Percentiles rank a stretch among this genome's conserved stretches.
phyloP scores from a whole-genome alignment of 2,329 filamentous ascomycete species.

The Paraphaeosphaeria sporulosa region DNA sequence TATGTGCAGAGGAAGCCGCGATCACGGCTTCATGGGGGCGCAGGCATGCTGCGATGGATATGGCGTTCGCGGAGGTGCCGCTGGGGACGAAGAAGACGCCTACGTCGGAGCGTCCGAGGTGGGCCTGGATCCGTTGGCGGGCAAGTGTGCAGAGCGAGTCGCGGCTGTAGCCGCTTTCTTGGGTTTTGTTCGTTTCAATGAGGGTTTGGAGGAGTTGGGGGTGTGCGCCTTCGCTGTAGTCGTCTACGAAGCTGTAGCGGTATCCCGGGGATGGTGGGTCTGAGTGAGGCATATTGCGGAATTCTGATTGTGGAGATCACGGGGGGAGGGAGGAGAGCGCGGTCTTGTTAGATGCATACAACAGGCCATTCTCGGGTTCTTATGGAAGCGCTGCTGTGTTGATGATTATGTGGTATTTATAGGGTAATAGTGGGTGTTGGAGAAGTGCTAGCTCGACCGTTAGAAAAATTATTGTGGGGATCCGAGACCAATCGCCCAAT shows the following conservation, averaged over 20 bases:
- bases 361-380: neutral
- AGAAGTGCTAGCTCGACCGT: neutral
- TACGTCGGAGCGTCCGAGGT: neutral
- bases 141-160: neutral
- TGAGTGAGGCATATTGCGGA: neutral
- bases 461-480: neutral
- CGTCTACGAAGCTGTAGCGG: conserved; percentile 12
- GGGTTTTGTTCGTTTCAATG: neutral
- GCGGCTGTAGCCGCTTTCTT: neutral
- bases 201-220: conserved; percentile 5
- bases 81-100: conserved; percentile 10
- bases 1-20: conserved; percentile 8
- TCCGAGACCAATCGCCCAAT: neutral
- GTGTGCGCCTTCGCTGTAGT: conserved; percentile 16
- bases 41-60: conserved; percentile 13
- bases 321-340: neutral
- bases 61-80: conserved; percentile 9
- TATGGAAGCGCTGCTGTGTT: neutral
- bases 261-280: neutral
- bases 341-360: neutral
- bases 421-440: neutral
- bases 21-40: conserved; percentile 15
- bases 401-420: neutral
- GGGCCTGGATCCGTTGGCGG: neutral
- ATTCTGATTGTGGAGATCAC: neutral